Evolutionary conservation across 176 grass and related monocot species (phyloP).

Genomic region (Oryza glaberrima): DNA sequence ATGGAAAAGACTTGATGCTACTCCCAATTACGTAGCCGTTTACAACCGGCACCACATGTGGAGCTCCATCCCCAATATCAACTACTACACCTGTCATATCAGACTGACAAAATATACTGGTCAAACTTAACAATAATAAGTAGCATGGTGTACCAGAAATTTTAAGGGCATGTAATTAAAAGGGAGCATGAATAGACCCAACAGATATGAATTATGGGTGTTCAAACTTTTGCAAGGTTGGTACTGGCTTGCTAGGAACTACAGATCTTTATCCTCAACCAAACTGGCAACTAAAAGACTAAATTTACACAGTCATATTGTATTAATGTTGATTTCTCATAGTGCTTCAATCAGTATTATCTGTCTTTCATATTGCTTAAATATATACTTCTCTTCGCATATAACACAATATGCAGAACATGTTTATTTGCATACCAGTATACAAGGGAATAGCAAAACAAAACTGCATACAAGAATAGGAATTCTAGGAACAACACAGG

Average conservation of each 20-base stretch:
- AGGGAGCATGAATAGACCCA: background rate
- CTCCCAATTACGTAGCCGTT: conserved; percentile 98
- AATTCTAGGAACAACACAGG: conserved; percentile 15
- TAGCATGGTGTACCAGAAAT: conserved; percentile 30
- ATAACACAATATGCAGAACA: background rate
- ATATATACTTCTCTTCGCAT: background rate
- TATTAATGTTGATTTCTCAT: conserved; percentile 14
- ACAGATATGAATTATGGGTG: background rate
- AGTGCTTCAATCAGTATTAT: conserved; percentile 7
- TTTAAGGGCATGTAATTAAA: background rate
- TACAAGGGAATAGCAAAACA: background rate
- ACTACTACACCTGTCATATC: conserved; percentile 99
- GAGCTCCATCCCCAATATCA: conserved; percentile 92
- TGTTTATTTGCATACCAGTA: background rate
- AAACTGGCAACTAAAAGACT: background rate
- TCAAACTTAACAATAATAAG: conserved; percentile 52
- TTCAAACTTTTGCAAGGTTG: background rate
- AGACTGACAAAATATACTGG: conserved; percentile 79
- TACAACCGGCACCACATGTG: conserved; percentile 90
- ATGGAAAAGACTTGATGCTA: conserved; percentile 96
- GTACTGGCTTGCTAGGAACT: background rate
- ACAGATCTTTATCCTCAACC: background rate
- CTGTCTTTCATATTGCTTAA: background rate
- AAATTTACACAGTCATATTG: background rate
- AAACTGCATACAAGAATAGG: background rate